phyloP scores from a whole-genome alignment of 768 basidiomycete species.

The Amanita muscaria region DNA sequence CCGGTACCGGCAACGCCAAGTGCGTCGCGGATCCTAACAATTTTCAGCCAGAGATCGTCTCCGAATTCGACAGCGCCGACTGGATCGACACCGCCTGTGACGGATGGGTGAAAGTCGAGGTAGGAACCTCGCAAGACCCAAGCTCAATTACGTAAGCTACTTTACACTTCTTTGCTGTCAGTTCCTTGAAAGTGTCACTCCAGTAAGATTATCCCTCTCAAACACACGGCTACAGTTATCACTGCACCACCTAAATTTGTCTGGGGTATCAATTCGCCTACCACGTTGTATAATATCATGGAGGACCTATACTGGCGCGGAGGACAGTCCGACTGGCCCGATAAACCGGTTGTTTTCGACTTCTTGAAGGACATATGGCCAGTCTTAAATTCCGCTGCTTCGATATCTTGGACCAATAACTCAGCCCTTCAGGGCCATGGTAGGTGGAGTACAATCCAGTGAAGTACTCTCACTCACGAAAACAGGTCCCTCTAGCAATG shows the following conservation, averaged over 20 bases:
- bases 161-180: too few species aligned
- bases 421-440: constrained; percentile 24
- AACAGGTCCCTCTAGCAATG: too few species aligned
- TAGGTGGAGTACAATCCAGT: too few species aligned
- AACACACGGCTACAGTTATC: too few species aligned
- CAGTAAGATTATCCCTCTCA: too few species aligned
- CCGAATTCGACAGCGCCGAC: constrained; percentile 23
- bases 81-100: constrained; percentile 28
- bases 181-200: too few species aligned
- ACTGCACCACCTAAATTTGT: constrained; percentile 24
- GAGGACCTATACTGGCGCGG: constrained; percentile 19
- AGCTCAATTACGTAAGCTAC: too few species aligned
- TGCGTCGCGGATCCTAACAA: constrained; percentile 9
- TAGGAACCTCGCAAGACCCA: constrained; percentile 4
- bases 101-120: constrained; percentile 20
- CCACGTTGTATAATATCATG: constrained; percentile 23
- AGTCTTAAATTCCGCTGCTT: constrained; percentile 15
- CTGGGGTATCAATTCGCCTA: constrained; percentile 20
- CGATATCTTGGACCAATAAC: constrained; percentile 23
- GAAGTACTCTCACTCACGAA: too few species aligned
- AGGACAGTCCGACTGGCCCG: too few species aligned
- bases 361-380: constrained; percentile 26
- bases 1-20: constrained; percentile 18
- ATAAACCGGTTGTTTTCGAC: constrained; percentile 2
- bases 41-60: constrained; percentile 10